Conservation (phyloP, 2,329 filamentous ascomycete genomes). For the Diaporthe vexans region DNA sequence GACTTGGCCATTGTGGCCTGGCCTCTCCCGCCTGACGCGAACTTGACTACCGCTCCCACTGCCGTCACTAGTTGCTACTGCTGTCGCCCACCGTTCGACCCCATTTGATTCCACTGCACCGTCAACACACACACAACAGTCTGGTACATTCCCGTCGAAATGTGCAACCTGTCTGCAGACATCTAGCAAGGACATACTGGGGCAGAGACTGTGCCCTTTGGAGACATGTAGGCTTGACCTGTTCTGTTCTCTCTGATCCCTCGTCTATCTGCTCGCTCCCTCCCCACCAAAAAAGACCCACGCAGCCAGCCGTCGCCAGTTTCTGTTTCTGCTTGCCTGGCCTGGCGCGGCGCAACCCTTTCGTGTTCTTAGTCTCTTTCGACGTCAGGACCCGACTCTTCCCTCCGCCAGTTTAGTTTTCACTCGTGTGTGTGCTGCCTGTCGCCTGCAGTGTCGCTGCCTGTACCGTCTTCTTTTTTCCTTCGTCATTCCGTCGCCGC, state of each 20-base stretch:
- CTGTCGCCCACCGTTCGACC: constrained; percentile 1
- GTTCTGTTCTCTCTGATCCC: constrained; percentile 16
- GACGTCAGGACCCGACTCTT: neutral
- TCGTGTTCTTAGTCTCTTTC: constrained; percentile 1
- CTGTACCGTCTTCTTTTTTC: neutral
- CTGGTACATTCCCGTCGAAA: constrained; percentile 27
- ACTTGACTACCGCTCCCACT: neutral
- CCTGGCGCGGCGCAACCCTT: constrained; percentile 30
- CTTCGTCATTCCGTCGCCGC: neutral
- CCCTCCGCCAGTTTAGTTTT: neutral
- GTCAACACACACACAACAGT: constrained; percentile 3
- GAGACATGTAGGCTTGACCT: constrained; percentile 38
- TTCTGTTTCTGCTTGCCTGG: constrained; percentile 31
- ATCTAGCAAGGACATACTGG: constrained; percentile 38
- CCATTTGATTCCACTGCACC: constrained; percentile 30
- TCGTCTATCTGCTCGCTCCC: constrained; percentile 2
- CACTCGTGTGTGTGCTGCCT: constrained; percentile 2
- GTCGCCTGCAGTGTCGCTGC: constrained; percentile 13
- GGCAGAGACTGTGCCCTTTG: constrained; percentile 37
- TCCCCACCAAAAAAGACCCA: constrained; percentile 28
- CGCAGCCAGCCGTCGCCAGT: constrained; percentile 29
- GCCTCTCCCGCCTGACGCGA: neutral
- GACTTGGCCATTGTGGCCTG: neutral
- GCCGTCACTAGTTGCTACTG: neutral
- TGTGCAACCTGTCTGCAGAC: constrained; percentile 38